Conservation (phyloP, 352 stramenopile species). For the Aphanomyces cochlioides region DNA sequence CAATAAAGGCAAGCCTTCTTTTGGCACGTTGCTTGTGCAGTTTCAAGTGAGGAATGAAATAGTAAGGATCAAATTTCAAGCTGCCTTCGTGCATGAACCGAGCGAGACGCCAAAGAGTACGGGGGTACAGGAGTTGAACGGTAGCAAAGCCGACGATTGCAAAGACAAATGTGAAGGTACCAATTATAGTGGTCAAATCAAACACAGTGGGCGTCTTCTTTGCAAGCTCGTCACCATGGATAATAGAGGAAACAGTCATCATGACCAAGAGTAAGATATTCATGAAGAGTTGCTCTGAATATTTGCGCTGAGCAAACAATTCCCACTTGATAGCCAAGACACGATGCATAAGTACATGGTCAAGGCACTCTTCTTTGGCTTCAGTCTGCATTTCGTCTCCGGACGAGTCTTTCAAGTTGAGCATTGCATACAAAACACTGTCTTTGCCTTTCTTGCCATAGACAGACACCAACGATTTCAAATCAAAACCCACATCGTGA, state of each 20-base stretch:
- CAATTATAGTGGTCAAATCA: neutral
- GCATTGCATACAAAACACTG: constrained; percentile 2
- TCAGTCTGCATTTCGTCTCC: constrained; percentile 4
- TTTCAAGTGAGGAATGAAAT: constrained; percentile 9
- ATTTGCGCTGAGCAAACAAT: constrained; percentile 21
- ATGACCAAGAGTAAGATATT: constrained; percentile 3
- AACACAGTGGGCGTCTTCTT: neutral
- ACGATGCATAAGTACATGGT: constrained; percentile 14
- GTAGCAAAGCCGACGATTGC: neutral
- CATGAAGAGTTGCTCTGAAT: constrained; percentile 15
- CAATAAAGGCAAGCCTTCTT: neutral
- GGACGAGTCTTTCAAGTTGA: constrained; percentile 15
- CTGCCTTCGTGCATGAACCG: constrained; percentile 21
- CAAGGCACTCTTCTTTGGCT: constrained; percentile 20
- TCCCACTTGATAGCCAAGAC: constrained; percentile 26
- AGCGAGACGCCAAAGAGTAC: constrained; percentile 4
- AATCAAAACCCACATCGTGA: constrained; percentile 4
- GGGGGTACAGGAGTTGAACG: neutral
- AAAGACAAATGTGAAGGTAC: neutral
- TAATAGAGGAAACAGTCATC: constrained; percentile 18
- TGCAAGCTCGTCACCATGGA: neutral
- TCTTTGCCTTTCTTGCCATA: neutral
- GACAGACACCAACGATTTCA: neutral
- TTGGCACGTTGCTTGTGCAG: constrained; percentile 18
- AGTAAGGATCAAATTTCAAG: constrained; percentile 5